phyloP scores from a whole-genome alignment of 257 asterid species.

The Paraleonurus japonicus region DNA sequence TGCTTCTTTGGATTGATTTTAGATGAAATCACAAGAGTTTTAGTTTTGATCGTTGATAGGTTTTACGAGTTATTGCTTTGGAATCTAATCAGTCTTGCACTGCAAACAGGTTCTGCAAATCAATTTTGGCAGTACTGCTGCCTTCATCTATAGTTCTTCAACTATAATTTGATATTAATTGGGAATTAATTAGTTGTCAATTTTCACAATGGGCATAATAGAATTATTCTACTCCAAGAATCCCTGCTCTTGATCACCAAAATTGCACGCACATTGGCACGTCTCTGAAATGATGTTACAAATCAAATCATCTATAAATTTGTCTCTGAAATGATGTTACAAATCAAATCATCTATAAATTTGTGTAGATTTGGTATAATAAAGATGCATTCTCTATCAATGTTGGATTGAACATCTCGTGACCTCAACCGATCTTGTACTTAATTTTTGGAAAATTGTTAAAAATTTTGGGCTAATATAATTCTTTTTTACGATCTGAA shows the following conservation, averaged over 20 bases:
- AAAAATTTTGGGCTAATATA: background rate
- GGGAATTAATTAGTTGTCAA: background rate
- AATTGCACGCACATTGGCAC: no score
- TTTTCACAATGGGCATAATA: no score
- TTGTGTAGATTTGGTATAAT: no score
- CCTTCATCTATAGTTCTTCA: constrained; percentile 1
- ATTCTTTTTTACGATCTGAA: background rate
- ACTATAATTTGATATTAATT: constrained; percentile 13
- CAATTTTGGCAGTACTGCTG: constrained; percentile 18
- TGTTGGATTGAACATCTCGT: background rate
- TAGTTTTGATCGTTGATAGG: constrained; percentile 25
- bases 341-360: no score
- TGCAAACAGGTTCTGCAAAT: constrained; percentile 30
- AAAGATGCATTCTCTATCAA: background rate
- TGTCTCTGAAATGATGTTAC: no score
- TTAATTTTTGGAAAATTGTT: background rate
- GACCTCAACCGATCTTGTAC: no score
- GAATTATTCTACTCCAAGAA: no score
- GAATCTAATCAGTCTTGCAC: constrained; percentile 22
- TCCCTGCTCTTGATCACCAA: no score
- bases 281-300: background rate
- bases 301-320: no score
- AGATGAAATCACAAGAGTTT: constrained; percentile 12
- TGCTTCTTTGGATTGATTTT: constrained; percentile 37
- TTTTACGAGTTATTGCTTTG: background rate